phyloP scores from a whole-genome alignment of 768 basidiomycete species.

The Lactarius psammicola region DNA sequence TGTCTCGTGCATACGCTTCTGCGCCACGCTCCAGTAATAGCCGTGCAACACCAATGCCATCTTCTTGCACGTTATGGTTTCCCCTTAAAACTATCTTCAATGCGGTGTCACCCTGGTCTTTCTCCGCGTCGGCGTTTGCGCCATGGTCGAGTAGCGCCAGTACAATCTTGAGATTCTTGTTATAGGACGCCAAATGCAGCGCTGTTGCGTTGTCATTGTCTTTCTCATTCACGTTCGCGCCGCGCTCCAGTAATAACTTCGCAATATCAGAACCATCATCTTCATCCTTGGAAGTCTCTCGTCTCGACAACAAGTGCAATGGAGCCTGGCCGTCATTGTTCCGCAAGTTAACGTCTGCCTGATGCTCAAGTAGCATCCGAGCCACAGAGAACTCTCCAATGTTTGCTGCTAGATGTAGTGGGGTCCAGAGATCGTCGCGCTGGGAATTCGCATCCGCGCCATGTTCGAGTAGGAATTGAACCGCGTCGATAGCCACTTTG shows the following conservation, averaged over 20 bases:
- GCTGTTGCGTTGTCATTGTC: not conserved
- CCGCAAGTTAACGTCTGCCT: not conserved
- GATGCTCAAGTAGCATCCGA: not conserved
- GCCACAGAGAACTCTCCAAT: not conserved
- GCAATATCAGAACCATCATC: not conserved
- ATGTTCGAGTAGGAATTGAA: not conserved
- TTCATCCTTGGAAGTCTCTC: not conserved
- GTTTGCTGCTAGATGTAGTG: not conserved
- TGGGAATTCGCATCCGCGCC: not conserved
- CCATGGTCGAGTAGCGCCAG: not conserved
- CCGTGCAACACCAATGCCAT: not conserved
- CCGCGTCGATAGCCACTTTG: not conserved
- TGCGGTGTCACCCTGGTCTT: not conserved
- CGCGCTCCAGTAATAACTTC: not conserved
- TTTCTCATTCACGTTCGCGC: not conserved
- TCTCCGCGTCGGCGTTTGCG: not conserved
- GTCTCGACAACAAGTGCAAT: not conserved
- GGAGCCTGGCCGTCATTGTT: not conserved
- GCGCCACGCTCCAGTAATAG: not conserved
- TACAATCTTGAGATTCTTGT: not conserved
- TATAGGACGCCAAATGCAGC: not conserved
- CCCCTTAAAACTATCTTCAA: not conserved
- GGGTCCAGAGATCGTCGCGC: not conserved
- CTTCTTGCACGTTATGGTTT: not conserved
- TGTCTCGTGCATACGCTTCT: not conserved